Evolutionary conservation across 2,329 filamentous ascomycete species (phyloP).

Genomic region (Exserohilum turcica): DNA sequence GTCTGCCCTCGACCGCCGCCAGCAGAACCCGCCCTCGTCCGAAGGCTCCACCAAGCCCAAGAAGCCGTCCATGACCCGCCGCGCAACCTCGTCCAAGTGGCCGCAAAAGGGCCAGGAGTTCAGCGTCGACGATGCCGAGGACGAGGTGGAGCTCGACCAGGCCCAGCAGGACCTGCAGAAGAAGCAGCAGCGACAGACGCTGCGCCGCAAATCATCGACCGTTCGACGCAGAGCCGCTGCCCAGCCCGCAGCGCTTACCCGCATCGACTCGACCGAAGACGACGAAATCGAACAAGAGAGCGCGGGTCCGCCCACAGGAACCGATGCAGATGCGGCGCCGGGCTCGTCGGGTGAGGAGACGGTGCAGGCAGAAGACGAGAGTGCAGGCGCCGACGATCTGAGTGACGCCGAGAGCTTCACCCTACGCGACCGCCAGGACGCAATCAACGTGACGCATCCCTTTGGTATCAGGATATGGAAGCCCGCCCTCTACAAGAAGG

Average conservation of each 20-base stretch:
- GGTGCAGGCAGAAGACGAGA: conserved; percentile 44
- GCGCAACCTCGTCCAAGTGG: conserved; percentile 73
- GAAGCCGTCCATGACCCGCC: conserved; percentile 75
- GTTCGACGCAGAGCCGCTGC: conserved; percentile 56
- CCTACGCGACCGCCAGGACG: conserved; percentile 92
- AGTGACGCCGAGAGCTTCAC: conserved; percentile 98
- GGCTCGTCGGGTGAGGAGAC: conserved; percentile 49
- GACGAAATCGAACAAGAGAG: conserved; percentile 52
- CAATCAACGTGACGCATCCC: conserved; percentile 98
- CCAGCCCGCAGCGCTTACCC: conserved; percentile 53
- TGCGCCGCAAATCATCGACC: conserved; percentile 58
- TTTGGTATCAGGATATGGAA: conserved; percentile 99
- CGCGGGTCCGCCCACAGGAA: conserved; percentile 28
- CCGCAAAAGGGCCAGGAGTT: conserved; percentile 85
- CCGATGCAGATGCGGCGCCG: conserved; percentile 32
- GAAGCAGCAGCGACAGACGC: conserved; percentile 39
- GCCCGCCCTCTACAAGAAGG: conserved; percentile 96
- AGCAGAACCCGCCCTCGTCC: conserved; percentile 25
- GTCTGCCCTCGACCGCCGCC: conserved; percentile 39
- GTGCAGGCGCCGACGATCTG: conserved; percentile 65
- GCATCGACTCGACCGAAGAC: conserved; percentile 57
- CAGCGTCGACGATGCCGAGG: conserved; percentile 85
- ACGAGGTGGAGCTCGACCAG: conserved; percentile 76
- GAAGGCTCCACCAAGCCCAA: conserved; percentile 53
- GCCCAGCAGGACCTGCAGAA: conserved; percentile 43